A percentile compares a stretch with the other conserved stretches of the same genome.
These are phyloP conservation scores for Pythium pectinolyticum DNA, from an alignment of 352 stramenopile species.

Conservation along the genomic window DNA sequence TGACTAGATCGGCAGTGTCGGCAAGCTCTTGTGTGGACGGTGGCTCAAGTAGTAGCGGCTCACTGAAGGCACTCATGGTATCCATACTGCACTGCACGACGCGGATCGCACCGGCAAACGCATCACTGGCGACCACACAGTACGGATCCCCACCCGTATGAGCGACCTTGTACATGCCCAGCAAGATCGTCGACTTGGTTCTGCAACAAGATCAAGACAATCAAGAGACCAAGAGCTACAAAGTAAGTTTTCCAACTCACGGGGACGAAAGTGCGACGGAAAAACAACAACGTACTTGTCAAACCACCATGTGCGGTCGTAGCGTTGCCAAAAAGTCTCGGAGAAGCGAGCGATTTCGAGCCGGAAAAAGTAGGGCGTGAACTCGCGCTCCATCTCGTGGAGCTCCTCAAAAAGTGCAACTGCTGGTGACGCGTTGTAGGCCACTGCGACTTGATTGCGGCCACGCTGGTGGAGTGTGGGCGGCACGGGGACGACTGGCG, in stretches of 20 bases:
- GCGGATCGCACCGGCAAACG: constrained; percentile 60
- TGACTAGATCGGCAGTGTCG: not conserved
- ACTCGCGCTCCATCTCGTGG: constrained; percentile 35
- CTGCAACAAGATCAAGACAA: constrained; percentile 11
- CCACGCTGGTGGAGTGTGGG: constrained; percentile 28
- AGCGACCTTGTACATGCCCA: constrained; percentile 63
- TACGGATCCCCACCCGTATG: constrained; percentile 48
- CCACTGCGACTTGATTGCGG: constrained; percentile 27
- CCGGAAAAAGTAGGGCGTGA: constrained; percentile 57
- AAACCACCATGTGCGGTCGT: constrained; percentile 83
- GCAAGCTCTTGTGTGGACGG: not conserved
- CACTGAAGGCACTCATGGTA: constrained; percentile 41
- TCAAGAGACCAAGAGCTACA: not conserved
- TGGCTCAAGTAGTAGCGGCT: constrained; percentile 55
- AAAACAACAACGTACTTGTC: constrained; percentile 47
- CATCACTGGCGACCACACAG: constrained; percentile 38
- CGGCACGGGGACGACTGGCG: not conserved
- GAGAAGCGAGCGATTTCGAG: constrained; percentile 68
- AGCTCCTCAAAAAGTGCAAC: constrained; percentile 33
- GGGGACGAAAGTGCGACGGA: not conserved
- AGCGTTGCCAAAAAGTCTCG: constrained; percentile 70
- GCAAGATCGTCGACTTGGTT: constrained; percentile 57
- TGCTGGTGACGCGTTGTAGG: constrained; percentile 10
- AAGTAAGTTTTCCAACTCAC: not conserved
- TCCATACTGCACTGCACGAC: constrained; percentile 64